Conservation (phyloP, 2,329 filamentous ascomycete species). For the Didymella pomorum region DNA sequence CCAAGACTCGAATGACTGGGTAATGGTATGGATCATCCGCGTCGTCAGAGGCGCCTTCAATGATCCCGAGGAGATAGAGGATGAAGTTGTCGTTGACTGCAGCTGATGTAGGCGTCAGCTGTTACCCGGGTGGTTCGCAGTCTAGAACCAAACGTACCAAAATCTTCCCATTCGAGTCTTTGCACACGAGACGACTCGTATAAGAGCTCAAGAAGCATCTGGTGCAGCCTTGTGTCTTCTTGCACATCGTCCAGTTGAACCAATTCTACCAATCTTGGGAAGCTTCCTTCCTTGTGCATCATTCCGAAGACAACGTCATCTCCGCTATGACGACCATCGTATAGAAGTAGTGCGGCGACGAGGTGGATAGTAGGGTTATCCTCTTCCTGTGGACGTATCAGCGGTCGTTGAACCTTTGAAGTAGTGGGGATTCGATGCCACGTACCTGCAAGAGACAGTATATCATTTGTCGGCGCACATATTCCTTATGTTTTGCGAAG, state of each 20-base stretch:
- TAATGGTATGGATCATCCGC: constrained; percentile 94
- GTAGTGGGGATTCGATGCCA: neutral
- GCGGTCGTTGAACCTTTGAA: constrained; percentile 4
- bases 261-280: constrained; percentile 82
- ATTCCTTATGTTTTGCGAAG: constrained; percentile 78
- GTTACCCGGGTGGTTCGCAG: neutral
- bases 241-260: constrained; percentile 70
- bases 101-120: constrained; percentile 49
- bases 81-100: constrained; percentile 80
- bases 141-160: constrained; percentile 64
- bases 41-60: constrained; percentile 87
- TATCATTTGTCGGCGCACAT: constrained; percentile 91
- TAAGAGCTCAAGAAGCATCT: constrained; percentile 82
- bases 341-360: constrained; percentile 82
- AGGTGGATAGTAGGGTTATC: constrained; percentile 80
- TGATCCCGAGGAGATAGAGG: constrained; percentile 81
- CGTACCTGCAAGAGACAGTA: constrained; percentile 79
- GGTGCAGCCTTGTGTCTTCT: constrained; percentile 76
- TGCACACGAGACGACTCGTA: constrained; percentile 98
- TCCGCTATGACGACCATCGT: constrained; percentile 83
- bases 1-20: constrained; percentile 89
- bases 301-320: constrained; percentile 78
- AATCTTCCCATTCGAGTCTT: constrained; percentile 76
- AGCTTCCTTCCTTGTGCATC: constrained; percentile 88
- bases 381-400: constrained; percentile 72